Base-by-base conservation (phyloP, 306 rosid species). In the Cicer chorassanicum region DNA sequence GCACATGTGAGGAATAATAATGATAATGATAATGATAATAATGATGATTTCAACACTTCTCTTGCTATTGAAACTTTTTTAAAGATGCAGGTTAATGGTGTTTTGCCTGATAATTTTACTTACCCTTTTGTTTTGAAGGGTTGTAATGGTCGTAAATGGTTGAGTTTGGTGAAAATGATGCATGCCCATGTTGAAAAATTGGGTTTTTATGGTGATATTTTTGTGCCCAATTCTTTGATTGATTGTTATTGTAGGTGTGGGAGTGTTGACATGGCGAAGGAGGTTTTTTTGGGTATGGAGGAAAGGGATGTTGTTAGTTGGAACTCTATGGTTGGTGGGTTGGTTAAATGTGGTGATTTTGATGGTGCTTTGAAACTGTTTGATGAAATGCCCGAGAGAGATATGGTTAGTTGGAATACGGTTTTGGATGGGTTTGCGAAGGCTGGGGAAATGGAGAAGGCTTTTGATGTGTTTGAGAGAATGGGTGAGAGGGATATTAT, bases 391-490 rank as follows among this genome's bases (percentile, higher is more conserved):
- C 90, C 96, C 1, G 76, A 11, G 5, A 88, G 87, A 70, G 98
- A 93, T 81, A 13, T 54, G 72, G 91, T 90, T 69, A 89, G 97
- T 79, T 91, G 97, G 97, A 93, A 93, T 75, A 88, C 92, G 0
- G 87, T 93, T 78, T 76, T 93, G 72, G 97, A 89, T 81, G 96
- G 85, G 45, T 86, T 80, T 65, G 85, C 48, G 0, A 93, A 89
- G 84, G 89, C 73, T 1, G 93, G 93, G 7, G 75, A 76, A 41
- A 85, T 91, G 92, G 82, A 83, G 6, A 81, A 87, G 61, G 97
- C 96, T 1, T 91, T 83, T 77, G 42, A 84, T 2, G 21, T 93
- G 63, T 93, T 93, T 73, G 86, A 83, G 76, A 80, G 74, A 68
- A 91, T 93, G 94, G 92, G 90, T 8, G 75, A 74, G 79, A 86